Base-by-base conservation (phyloP, 805 yeast species). In the Saturnispora sekii region DNA sequence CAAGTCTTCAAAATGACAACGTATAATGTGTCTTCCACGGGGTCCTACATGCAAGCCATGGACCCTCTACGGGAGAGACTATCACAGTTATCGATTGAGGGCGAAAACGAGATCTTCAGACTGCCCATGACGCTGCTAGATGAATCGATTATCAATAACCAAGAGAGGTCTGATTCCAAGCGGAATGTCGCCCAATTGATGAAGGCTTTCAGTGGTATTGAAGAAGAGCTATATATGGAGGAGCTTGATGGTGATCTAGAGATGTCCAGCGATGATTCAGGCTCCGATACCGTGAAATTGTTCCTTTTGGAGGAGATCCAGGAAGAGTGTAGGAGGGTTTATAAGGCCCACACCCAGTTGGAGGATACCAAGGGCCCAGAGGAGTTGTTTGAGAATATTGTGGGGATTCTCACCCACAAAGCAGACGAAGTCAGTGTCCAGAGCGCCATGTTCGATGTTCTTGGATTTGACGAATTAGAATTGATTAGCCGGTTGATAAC, bases 381-480 rank as follows among this genome's bases (percentile, higher is more conserved):
- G 29, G 45, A 42, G 43, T 48, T 66, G 6, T 46, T 63, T 12
- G 56, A 55, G 6, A 50, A 60, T 11, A 61, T 70, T 3, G 48
- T 64, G 38, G 40, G 54, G 53, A 62, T 65, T 1, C 40, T 76
- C 3, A 53, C 57, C 2, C 54, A 68, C 0, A 65, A 66, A 15
- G 51, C 64, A 7, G 63, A 70, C 9, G 81, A 78, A 35, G 83
- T 76, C 32, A 78, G 74, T 33, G 55, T 84, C 10, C 96, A 89
- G 56, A 77, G 84, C 5, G 65, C 76, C 6, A 63, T 93, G 35
- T 78, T 86, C 48, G 96, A 88, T 59, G 68, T 85, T 7, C 61
- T 93, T 1, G 98, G 98, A 0, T 83, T 79, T 53, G 96, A 87
- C 21, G 84, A 86, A 57, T 73, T 93, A 49, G 96, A 87, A 44